phyloP scores from a whole-genome alignment of 352 stramenopile genomes.

The Phytopythium cucurbitacearum region DNA sequence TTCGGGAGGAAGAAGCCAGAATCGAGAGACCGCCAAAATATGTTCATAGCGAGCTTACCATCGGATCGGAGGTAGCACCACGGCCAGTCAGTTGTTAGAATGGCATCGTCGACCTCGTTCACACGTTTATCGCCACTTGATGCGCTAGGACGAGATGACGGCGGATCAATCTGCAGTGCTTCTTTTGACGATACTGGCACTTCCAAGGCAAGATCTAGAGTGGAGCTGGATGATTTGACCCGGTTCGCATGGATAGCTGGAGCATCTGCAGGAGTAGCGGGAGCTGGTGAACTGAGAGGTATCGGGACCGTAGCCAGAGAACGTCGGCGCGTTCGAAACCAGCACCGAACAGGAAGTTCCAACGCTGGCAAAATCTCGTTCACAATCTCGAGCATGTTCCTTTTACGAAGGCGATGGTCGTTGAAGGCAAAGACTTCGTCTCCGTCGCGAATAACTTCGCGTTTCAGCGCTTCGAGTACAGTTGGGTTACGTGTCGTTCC shows the following conservation, averaged over 20 bases:
- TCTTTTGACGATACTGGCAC: no score
- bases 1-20: slow-evolving; percentile 57
- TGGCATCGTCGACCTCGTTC: no score
- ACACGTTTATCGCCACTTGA: no score
- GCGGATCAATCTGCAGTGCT: no score
- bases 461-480: slow-evolving; percentile 37
- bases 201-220: no score
- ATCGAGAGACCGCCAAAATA: slow-evolving; percentile 74
- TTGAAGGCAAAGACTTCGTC: slow-evolving; percentile 72
- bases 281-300: not conserved
- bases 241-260: not conserved
- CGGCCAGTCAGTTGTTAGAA: slow-evolving; percentile 59
- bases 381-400: slow-evolving; percentile 18
- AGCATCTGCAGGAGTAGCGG: not conserved
- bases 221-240: not conserved
- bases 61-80: slow-evolving; percentile 77
- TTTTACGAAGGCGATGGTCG: slow-evolving; percentile 32
- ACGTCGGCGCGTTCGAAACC: slow-evolving; percentile 48
- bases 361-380: slow-evolving; percentile 28
- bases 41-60: slow-evolving; percentile 82
- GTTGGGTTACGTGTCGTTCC: slow-evolving; percentile 28
- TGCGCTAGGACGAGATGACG: no score
- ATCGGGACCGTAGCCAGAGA: slow-evolving; percentile 2
- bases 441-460: slow-evolving; percentile 46
- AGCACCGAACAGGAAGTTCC: slow-evolving; percentile 41